phyloP scores from a whole-genome alignment of 257 asterid species.

The Pogostemon cablin region DNA sequence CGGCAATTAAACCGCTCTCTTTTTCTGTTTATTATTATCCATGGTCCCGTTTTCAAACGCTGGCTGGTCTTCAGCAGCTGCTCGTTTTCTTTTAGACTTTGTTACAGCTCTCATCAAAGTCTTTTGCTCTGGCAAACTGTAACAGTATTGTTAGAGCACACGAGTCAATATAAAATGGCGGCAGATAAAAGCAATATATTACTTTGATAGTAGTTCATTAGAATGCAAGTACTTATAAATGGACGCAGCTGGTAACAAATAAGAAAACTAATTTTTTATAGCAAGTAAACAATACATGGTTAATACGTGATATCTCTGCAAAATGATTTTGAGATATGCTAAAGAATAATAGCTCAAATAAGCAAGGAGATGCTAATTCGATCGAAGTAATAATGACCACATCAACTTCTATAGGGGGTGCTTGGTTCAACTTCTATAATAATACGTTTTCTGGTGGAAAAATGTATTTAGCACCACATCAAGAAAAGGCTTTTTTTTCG shows the following conservation, averaged over 20 bases:
- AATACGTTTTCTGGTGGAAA: no score
- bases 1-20: slow-evolving; percentile 21
- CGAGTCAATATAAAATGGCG: no score
- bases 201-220: no score
- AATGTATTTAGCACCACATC: no score
- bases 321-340: not conserved
- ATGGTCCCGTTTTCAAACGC: slow-evolving; percentile 33
- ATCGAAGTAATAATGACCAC: not conserved
- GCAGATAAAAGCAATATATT: no score
- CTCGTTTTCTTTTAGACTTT: slow-evolving; percentile 35
- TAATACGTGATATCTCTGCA: not conserved
- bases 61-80: slow-evolving; percentile 31
- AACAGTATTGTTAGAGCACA: not conserved
- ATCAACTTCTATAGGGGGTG: no score
- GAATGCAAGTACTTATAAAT: no score
- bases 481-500: no score
- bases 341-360: not conserved
- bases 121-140: slow-evolving; percentile 51
- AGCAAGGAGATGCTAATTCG: not conserved
- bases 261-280: not conserved
- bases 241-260: not conserved
- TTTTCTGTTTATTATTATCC: slow-evolving; percentile 30
- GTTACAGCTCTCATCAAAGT: slow-evolving; percentile 40
- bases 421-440: no score
- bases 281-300: slow-evolving; percentile 3